phyloP scores from a whole-genome alignment of 225 moss, liverwort and hornwort species.

The Physcomitrellopsis africana region DNA sequence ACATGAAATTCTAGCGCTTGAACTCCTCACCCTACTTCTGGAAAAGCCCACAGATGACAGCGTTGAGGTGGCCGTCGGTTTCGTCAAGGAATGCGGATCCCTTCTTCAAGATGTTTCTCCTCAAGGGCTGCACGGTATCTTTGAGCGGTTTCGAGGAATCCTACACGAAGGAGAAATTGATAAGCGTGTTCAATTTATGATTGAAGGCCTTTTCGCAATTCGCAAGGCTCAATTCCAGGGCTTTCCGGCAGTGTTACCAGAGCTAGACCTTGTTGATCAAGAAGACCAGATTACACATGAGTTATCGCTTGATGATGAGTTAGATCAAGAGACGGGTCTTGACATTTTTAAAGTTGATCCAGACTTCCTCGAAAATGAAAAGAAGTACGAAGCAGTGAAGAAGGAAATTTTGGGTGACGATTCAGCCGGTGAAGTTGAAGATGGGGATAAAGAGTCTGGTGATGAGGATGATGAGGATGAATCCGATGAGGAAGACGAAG shows the following conservation, averaged over 20 bases:
- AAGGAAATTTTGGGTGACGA: slow-evolving; percentile 90
- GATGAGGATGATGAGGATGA: slow-evolving; percentile 70
- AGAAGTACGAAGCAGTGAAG: slow-evolving; percentile 82
- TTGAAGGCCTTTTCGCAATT: slow-evolving; percentile 86
- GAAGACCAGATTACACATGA: slow-evolving; percentile 89
- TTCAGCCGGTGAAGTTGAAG: slow-evolving; percentile 73
- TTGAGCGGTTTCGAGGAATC: slow-evolving; percentile 89
- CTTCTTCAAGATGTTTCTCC: slow-evolving; percentile 81
- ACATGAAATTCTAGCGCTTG: slow-evolving; percentile 80
- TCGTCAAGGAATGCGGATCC: slow-evolving; percentile 88
- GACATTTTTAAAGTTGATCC: slow-evolving; percentile 82
- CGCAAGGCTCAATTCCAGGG: slow-evolving; percentile 89
- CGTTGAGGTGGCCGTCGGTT: slow-evolving; percentile 95
- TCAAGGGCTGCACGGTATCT: slow-evolving; percentile 83
- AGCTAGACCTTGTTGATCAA: slow-evolving; percentile 84
- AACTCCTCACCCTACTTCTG: slow-evolving; percentile 80
- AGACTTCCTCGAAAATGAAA: slow-evolving; percentile 73
- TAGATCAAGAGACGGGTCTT: slow-evolving; percentile 69
- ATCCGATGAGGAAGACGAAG: slow-evolving; percentile 85
- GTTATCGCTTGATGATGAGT: slow-evolving; percentile 74
- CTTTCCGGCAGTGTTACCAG: slow-evolving; percentile 73
- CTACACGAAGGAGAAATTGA: slow-evolving; percentile 82
- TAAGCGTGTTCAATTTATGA: slow-evolving; percentile 95
- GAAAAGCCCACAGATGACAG: slow-evolving; percentile 92
- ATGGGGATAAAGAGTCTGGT: slow-evolving; percentile 70